Conservation (phyloP, 257 asterid species). For the Cruciata laevipes region DNA sequence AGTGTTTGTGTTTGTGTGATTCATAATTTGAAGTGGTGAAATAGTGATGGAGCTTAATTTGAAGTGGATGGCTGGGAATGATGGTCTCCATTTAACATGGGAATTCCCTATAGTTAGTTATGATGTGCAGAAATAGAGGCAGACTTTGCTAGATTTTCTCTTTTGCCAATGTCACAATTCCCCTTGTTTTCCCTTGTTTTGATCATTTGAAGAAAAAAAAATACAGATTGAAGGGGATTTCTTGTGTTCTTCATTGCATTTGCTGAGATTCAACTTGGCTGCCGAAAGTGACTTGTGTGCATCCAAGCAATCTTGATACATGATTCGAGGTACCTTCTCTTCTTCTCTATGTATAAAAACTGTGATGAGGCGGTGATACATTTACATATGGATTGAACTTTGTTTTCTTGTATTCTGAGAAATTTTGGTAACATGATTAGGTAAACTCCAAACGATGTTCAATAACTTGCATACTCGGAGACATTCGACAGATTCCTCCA, state of each 20-base stretch:
- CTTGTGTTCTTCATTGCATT: background rate
- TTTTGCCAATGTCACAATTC: background rate
- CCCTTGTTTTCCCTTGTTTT: background rate
- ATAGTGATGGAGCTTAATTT: conserved; percentile 1
- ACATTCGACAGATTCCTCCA: conserved; percentile 42
- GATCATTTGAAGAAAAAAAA: background rate
- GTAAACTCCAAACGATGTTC: conserved; percentile 35
- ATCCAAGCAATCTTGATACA: background rate
- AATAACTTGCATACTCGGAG: conserved; percentile 34
- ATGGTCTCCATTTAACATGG: background rate
- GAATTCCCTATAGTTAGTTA: background rate
- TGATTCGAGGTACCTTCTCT: conserved; percentile 8
- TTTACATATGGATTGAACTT: background rate
- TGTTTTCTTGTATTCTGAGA: background rate
- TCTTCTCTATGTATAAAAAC: background rate
- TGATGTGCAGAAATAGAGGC: background rate
- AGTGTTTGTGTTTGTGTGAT: background rate
- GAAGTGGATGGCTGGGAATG: conserved; percentile 5
- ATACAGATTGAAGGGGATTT: background rate
- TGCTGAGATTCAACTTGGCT: background rate
- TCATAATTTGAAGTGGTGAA: background rate
- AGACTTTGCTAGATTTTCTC: background rate
- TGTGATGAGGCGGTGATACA: background rate
- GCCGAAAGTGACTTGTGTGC: background rate
- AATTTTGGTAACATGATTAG: background rate